phyloP scores from a whole-genome alignment of 306 rosid genomes.

The Prunus salicina region DNA sequence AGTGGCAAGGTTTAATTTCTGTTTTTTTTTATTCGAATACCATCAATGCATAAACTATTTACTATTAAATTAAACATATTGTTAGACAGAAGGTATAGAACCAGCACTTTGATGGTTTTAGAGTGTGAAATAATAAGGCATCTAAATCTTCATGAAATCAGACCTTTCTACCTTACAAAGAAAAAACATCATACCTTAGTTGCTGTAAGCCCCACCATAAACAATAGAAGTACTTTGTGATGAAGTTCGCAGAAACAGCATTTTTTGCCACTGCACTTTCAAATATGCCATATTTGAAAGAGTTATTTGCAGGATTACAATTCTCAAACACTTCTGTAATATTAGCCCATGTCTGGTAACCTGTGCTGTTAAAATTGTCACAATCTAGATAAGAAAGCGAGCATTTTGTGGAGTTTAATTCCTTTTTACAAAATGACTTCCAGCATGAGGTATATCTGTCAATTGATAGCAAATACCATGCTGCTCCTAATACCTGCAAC shows the following conservation, averaged over 20 bases:
- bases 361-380: slow-evolving; percentile 18
- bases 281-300: slow-evolving; percentile 75
- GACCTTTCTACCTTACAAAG: slow-evolving; percentile 4
- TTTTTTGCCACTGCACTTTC: slow-evolving; percentile 53
- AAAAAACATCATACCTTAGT: slow-evolving; percentile 59
- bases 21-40: background rate
- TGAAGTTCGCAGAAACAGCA: slow-evolving; percentile 63
- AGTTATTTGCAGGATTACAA: slow-evolving; percentile 48
- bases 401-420: slow-evolving; percentile 43
- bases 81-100: background rate
- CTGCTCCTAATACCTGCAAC: slow-evolving; percentile 89
- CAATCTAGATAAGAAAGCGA: slow-evolving; percentile 59
- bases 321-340: slow-evolving; percentile 53
- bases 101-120: background rate
- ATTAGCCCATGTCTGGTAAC: slow-evolving; percentile 54
- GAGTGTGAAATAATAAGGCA: background rate
- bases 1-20: background rate
- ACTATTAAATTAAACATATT: background rate
- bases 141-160: slow-evolving; percentile 25
- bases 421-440: slow-evolving; percentile 71
- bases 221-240: slow-evolving; percentile 75
- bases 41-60: background rate
- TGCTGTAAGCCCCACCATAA: slow-evolving; percentile 99
- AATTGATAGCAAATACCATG: slow-evolving; percentile 92
- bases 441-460: slow-evolving; percentile 86